A percentile compares a stretch with the other conserved stretches of the same genome.
These are phyloP conservation scores for Coemansia reversa DNA, from an alignment of 192 early-diverging fungal genomes.

Conservation along the genomic window DNA sequence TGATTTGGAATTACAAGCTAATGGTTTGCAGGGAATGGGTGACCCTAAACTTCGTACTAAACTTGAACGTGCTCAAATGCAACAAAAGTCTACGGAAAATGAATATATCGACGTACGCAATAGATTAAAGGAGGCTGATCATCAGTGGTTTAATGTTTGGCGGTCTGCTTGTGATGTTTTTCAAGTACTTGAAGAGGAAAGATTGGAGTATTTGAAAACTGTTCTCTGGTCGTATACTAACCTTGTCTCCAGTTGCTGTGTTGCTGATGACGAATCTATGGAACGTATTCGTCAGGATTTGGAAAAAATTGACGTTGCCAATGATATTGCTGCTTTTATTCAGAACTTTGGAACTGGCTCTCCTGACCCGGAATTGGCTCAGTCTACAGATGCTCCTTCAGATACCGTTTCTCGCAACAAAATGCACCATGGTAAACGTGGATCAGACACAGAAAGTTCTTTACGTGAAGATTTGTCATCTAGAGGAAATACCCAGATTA, in stretches of 20 bases:
- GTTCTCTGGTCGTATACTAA: constrained; percentile 73
- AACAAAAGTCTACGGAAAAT: constrained; percentile 41
- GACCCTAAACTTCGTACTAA: constrained; percentile 47
- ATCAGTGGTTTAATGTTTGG: constrained; percentile 52
- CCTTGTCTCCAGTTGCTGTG: constrained; percentile 66
- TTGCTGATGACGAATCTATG: constrained; percentile 74
- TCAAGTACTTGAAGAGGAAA: constrained; percentile 65
- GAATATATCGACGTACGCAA: constrained; percentile 38
- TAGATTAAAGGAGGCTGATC: constrained; percentile 47
- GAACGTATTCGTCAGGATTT: constrained; percentile 68
- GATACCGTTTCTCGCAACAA: background rate
- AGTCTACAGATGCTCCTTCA: constrained; percentile 3
- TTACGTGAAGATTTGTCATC: background rate
- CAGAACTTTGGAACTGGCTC: constrained; percentile 62
- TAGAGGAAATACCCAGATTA: background rate
- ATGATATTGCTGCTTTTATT: constrained; percentile 67
- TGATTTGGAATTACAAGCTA: constrained; percentile 48
- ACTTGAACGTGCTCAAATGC: constrained; percentile 45
- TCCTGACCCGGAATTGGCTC: constrained; percentile 25
- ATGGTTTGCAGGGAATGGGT: constrained; percentile 39
- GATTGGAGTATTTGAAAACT: constrained; percentile 67
- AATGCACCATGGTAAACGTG: background rate
- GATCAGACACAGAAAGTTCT: background rate
- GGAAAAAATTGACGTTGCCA: constrained; percentile 62
- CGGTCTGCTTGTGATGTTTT: constrained; percentile 51